A percentile compares a stretch with the other conserved stretches of the same genome.
Conservation (phyloP, 2,329 filamentous ascomycete species). For the Cladosporium colombiae region DNA sequence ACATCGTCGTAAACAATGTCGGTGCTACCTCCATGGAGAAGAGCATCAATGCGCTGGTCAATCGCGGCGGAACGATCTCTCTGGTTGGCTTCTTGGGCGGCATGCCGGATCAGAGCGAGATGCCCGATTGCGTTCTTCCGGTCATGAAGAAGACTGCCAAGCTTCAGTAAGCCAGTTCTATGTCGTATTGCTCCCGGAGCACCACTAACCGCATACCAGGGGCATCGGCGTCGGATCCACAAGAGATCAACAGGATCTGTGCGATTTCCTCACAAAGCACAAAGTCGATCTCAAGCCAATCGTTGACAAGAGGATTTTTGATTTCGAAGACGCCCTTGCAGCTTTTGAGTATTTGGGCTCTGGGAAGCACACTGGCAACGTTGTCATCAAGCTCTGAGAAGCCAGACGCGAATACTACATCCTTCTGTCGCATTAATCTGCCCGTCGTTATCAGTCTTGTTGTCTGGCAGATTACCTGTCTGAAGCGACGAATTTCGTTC, state of each 20-base stretch:
- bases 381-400: background rate
- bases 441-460: background rate
- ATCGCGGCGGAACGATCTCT: slow-evolving; percentile 27
- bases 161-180: background rate
- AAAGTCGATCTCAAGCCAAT: slow-evolving; percentile 8
- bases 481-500: background rate
- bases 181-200: background rate
- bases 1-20: slow-evolving; percentile 51
- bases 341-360: background rate
- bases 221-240: slow-evolving; percentile 4
- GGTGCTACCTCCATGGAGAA: slow-evolving; percentile 46
- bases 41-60: slow-evolving; percentile 34
- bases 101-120: slow-evolving; percentile 2
- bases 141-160: slow-evolving; percentile 8
- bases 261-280: slow-evolving; percentile 7
- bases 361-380: background rate
- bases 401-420: background rate
- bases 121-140: background rate
- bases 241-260: slow-evolving; percentile 1
- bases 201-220: background rate
- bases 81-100: slow-evolving; percentile 21
- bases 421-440: background rate
- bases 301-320: slow-evolving; percentile 1
- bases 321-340: background rate
- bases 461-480: background rate